Base-by-base conservation (phyloP, 108 stramenopile species). In the Fragilariopsis cylindrus region DNA sequence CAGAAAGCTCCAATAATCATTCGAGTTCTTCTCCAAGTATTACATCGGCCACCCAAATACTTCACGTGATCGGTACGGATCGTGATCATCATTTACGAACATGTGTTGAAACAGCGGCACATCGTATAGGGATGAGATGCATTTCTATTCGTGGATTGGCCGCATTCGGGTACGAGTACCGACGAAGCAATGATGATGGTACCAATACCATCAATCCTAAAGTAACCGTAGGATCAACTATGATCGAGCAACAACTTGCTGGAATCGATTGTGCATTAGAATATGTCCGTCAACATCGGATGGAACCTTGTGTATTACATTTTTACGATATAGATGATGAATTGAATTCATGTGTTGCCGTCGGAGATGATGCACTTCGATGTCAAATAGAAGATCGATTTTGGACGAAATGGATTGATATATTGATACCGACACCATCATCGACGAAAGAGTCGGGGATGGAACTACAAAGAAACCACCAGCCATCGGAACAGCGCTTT, bases 221-320 rank as follows among this genome's bases (percentile, higher is more conserved):
- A 0, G 43, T 63, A 6, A 60, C 71, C 39, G 76, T 82, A 3
- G 42, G 83, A 53, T 80, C 76, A 57, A 88, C 90, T 15, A 83
- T 78, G 18, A 68, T 92, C 12, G 48, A 76, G 7, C 91, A 95
- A 62, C 87, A 95, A 71, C 54, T 92, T 16, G 58, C 75, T 19
- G 92, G 94, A 19, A 74, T 90, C 16, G 63, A 87, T 5, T 79
- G 81, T 53, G 86, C 90, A 43, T 70, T 92, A 44, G 82, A 87
- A 16, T 58, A 87, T 13, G 65, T 91, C 86, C 57, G 57, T 53
- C 41, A 50, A 21, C 45, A 80, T 48, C 67, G 84, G 62, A 75
- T 80, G 73, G 79, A 80, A 48, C 93, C 93, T 7, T 90, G 89
- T 75, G 76, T 95, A 1, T 72, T 95, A 63, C 88, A 88, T 71